These are phyloP conservation scores for Microcyclosporella mali DNA, from an alignment of 2,329 filamentous ascomycete genomes.

Conservation along the genomic window DNA sequence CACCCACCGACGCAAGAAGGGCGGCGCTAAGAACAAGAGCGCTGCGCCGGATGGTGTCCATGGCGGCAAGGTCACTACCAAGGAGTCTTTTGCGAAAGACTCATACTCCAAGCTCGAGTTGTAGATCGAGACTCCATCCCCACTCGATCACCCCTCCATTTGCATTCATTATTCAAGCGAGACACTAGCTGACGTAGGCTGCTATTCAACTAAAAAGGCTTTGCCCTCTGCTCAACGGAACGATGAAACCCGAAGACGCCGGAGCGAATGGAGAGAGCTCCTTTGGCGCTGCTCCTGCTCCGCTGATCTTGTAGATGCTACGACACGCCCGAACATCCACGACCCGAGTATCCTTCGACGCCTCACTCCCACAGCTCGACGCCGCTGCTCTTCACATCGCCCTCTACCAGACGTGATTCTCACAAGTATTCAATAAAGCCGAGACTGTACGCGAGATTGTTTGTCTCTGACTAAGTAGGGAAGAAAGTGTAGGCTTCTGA, in stretches of 20 bases:
- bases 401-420: too few species aligned
- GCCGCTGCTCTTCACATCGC: too few species aligned
- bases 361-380: too few species aligned
- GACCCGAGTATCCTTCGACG: too few species aligned
- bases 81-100: slow-evolving; percentile 9
- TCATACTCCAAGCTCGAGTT: slow-evolving; percentile 18
- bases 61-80: slow-evolving; percentile 11
- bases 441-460: too few species aligned
- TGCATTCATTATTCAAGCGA: slow-evolving; percentile 14
- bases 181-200: slow-evolving; percentile 27
- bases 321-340: neutral
- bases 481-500: too few species aligned
- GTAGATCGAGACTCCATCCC: slow-evolving; percentile 4
- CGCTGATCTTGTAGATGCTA: slow-evolving; percentile 24
- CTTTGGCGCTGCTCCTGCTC: slow-evolving; percentile 31
- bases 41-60: slow-evolving; percentile 7
- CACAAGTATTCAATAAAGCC: too few species aligned
- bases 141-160: neutral
- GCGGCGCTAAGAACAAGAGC: slow-evolving; percentile 5
- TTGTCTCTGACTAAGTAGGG: too few species aligned
- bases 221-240: slow-evolving; percentile 80
- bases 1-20: slow-evolving; percentile 13
- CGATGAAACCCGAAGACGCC: slow-evolving; percentile 38
- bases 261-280: slow-evolving; percentile 28
- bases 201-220: slow-evolving; percentile 51